Conservation (phyloP, 805 yeast species). For the Nematodospora valgi region DNA sequence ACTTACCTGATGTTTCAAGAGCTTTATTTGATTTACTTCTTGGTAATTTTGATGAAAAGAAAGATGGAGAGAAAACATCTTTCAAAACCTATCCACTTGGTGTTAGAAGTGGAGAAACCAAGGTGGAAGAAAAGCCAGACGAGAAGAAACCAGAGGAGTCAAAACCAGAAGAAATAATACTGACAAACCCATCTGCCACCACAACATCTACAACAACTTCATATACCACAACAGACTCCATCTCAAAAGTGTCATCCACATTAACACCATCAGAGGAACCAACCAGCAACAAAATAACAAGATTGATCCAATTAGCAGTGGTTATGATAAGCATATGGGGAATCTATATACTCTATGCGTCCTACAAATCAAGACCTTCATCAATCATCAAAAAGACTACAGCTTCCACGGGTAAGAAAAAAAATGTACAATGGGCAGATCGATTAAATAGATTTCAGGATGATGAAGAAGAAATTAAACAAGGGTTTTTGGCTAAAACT, state of each 20-base stretch:
- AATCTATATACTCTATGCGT: slow-evolving; percentile 32
- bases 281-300: slow-evolving; percentile 20
- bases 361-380: slow-evolving; percentile 37
- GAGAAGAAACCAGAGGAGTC: slow-evolving; percentile 1
- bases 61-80: slow-evolving; percentile 16
- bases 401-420: slow-evolving; percentile 24
- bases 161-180: background rate
- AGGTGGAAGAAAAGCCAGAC: slow-evolving; percentile 4
- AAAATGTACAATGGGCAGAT: slow-evolving; percentile 49
- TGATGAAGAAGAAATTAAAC: slow-evolving; percentile 22
- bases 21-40: slow-evolving; percentile 60
- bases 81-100: slow-evolving; percentile 30
- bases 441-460: slow-evolving; percentile 34
- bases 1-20: slow-evolving; percentile 64
- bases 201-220: background rate
- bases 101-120: slow-evolving; percentile 12
- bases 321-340: slow-evolving; percentile 40
- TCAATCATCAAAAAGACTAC: slow-evolving; percentile 37
- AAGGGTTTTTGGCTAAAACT: slow-evolving; percentile 37
- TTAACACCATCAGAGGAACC: slow-evolving; percentile 3
- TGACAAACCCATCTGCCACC: background rate
- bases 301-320: slow-evolving; percentile 39
- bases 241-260: background rate
- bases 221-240: slow-evolving; percentile 1
- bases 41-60: slow-evolving; percentile 24